A percentile compares a stretch with the other conserved stretches of the same genome.
Evolutionary conservation across 2,329 filamentous ascomycete species (phyloP).

Genomic region (Phoma sp.): DNA sequence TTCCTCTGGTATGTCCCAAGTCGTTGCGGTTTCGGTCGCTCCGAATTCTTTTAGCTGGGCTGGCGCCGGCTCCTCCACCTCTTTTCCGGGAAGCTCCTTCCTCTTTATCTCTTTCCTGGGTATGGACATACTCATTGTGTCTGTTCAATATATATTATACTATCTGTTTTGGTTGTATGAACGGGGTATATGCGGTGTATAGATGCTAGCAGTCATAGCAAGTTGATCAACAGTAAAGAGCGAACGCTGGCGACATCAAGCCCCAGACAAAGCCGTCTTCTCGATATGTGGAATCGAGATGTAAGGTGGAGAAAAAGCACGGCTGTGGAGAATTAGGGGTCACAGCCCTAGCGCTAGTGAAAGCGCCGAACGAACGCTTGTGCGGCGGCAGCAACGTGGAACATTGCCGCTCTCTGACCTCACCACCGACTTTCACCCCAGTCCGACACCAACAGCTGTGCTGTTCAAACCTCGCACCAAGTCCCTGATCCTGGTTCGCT

Average conservation of each 20-base stretch:
- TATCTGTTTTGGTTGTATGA: constrained; percentile 9
- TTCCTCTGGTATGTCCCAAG: constrained; percentile 9
- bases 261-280: constrained; percentile 18
- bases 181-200: constrained; percentile 18
- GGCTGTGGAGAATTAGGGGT: constrained; percentile 19
- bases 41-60: constrained; percentile 27
- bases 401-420: constrained; percentile 13
- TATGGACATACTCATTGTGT: constrained; percentile 29
- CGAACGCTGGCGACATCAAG: constrained; percentile 23
- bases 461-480: not conserved
- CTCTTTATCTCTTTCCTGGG: constrained; percentile 26
- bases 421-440: constrained; percentile 4
- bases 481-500: not conserved
- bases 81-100: constrained; percentile 2
- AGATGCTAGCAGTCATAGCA: constrained; percentile 20
- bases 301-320: constrained; percentile 21
- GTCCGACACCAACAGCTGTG: not conserved
- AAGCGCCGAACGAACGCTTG: constrained; percentile 5
- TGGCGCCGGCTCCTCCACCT: constrained; percentile 19
- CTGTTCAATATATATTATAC: constrained; percentile 2
- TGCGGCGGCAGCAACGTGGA: constrained; percentile 14
- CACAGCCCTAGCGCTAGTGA: constrained; percentile 17
- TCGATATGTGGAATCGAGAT: not conserved
- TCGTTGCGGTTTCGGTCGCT: constrained; percentile 1
- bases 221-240: constrained; percentile 21